Evolutionary conservation across 768 basidiomycete genomes (phyloP), one percentile per base, ranked within the genome.

Genomic region (Mycena epipterygia): DNA sequence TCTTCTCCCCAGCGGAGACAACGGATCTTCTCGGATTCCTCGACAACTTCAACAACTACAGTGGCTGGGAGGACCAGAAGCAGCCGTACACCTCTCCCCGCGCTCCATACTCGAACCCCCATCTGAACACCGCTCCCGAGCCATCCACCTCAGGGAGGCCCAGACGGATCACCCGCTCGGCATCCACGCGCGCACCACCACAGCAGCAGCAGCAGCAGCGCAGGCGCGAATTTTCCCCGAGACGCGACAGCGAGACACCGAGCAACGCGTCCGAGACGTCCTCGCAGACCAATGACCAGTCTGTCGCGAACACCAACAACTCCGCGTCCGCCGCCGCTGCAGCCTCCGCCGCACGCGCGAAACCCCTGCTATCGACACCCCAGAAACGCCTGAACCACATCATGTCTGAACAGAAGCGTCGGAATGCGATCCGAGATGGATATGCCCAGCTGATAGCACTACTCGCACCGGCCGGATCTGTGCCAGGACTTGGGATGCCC

Each of bases 351-450:
- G 5, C 73, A 61, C 55, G 71, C 68, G 60, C 86, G 25, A 94
- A 93, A 73, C 86, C 91, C 0, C 87, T 94, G 23, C 85, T 96
- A 29, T 93, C 94, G 8, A 91, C 90, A 5, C 94, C 94, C 0
- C 94, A 97, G 81, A 95, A 96, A 76, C 89, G 95, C 16, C 88
- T 95, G 19, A 96, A 96, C 78, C 95, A 97, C 83, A 96, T 97
- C 85, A 91, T 95, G 89, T 95, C 94, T 9, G 96, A 97, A 79
- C 95, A 97, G 81, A 95, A 95, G 76, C 93, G 96, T 11, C 90
- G 96, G 13, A 97, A 97, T 76, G 93, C 94, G 58, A 97, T 97
- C 74, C 91, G 94, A 46, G 92, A 94, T 71, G 95, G 95, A 44
- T 97, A 96, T 80, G 90, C 94, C 1, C 94, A 95, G 77, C 83